These are phyloP conservation scores for Buddleja alternifolia DNA, from an alignment of 257 asterid genomes.

Conservation along the genomic window DNA sequence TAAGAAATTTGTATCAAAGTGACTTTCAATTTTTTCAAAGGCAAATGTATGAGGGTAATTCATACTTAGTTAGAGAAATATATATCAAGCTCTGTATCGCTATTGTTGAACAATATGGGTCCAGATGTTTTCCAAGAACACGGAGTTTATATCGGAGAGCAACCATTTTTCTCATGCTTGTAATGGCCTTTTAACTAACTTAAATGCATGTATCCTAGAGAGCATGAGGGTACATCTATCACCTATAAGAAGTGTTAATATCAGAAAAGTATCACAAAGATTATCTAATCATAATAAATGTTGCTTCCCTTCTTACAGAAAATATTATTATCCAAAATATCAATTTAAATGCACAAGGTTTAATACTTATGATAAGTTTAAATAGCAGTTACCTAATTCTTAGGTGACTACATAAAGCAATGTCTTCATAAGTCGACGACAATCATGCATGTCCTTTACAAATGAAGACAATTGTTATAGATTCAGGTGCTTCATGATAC, in stretches of 20 bases:
- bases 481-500: neutral
- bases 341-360: neutral
- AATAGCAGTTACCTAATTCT: slow-evolving; percentile 4
- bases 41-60: neutral
- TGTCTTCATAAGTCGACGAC: neutral
- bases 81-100: neutral
- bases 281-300: neutral
- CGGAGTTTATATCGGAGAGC: no score
- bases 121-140: no score
- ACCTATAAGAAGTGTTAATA: neutral
- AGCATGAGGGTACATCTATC: neutral
- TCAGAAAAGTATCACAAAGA: neutral
- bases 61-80: neutral
- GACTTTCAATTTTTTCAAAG: neutral
- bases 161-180: neutral
- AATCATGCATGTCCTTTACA: slow-evolving; percentile 5
- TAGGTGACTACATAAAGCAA: neutral
- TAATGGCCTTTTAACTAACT: neutral
- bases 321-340: neutral
- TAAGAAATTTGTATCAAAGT: slow-evolving; percentile 2
- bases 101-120: no score
- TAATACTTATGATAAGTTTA: neutral
- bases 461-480: slow-evolving; percentile 3
- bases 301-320: neutral
- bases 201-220: neutral